These are phyloP conservation scores for Digitaria exilis DNA, from an alignment of 202 grass and related monocot species.

Conservation along the genomic window DNA sequence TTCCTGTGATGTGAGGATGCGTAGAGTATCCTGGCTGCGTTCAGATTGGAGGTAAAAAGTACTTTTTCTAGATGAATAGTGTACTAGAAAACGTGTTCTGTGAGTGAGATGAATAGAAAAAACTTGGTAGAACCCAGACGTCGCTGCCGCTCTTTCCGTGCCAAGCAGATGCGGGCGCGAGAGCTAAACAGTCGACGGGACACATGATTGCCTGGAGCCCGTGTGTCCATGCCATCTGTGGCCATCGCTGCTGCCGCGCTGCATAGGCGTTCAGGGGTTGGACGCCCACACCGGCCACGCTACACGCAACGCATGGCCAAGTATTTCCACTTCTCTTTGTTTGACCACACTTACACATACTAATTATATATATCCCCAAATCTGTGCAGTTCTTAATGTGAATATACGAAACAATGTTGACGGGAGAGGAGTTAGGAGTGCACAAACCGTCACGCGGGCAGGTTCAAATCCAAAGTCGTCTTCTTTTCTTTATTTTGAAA, in stretches of 20 bases:
- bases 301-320: not conserved
- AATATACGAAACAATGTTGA: not conserved
- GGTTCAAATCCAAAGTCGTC: not conserved
- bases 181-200: not conserved
- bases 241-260: not conserved
- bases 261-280: not conserved
- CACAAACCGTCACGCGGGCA: no score
- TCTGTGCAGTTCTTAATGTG: not conserved
- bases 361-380: not conserved
- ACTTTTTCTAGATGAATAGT: no score
- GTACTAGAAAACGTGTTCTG: no score
- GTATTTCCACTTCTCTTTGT: not conserved
- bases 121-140: no score
- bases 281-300: not conserved
- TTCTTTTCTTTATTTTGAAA: no score
- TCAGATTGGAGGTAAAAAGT: no score
- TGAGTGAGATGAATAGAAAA: no score
- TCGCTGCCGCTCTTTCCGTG: conserved; percentile 30
- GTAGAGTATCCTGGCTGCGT: no score
- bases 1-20: no score
- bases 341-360: not conserved
- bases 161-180: not conserved
- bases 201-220: not conserved
- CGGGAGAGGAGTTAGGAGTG: not conserved
- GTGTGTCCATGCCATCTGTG: not conserved